These are phyloP conservation scores for Cercospora berteroae DNA, from an alignment of 2,329 filamentous ascomycete species.

Conservation along the genomic window DNA sequence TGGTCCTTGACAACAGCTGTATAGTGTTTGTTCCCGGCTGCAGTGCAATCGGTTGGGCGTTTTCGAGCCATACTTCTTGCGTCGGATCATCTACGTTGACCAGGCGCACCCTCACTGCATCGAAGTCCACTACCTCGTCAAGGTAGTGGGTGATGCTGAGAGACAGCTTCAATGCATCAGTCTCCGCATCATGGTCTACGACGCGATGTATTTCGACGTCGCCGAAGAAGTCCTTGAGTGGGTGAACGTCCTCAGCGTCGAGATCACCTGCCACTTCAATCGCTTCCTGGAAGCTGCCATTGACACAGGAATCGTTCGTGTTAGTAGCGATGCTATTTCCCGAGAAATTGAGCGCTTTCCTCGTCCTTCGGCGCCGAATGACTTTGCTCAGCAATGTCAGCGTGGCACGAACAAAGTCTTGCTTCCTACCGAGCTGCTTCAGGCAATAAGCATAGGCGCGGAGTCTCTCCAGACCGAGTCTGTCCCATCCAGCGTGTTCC, in stretches of 20 bases:
- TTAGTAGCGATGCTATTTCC: conserved; percentile 15
- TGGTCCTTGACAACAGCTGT: conserved; percentile 53
- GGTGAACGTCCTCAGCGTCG: conserved; percentile 63
- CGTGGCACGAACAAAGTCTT: conserved; percentile 75
- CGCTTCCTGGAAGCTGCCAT: conserved; percentile 43
- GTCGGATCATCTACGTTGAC: conserved; percentile 56
- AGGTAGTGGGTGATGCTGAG: conserved; percentile 71
- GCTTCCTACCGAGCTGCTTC: conserved; percentile 68
- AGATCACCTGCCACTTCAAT: conserved; percentile 51
- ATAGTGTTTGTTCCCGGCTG: conserved; percentile 56
- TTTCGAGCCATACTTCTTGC: conserved; percentile 67
- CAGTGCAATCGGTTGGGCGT: conserved; percentile 47
- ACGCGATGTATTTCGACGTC: conserved; percentile 65
- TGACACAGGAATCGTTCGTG: conserved; percentile 41
- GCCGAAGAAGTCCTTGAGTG: conserved; percentile 71
- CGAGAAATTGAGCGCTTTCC: neutral
- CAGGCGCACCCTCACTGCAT: conserved; percentile 64
- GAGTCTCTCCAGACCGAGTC: conserved; percentile 78
- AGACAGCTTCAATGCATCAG: conserved; percentile 71
- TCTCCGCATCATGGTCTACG: conserved; percentile 66
- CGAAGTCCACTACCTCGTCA: conserved; percentile 65
- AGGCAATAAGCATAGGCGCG: conserved; percentile 83
- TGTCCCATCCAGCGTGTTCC: conserved; percentile 72
- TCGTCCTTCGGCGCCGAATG: conserved; percentile 46
- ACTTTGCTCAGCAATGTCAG: conserved; percentile 72